A percentile compares a stretch with the other conserved stretches of the same genome.
These are phyloP conservation scores for Aurifilum marmelostoma DNA, from an alignment of 2,329 filamentous ascomycete species.

Conservation along the genomic window DNA sequence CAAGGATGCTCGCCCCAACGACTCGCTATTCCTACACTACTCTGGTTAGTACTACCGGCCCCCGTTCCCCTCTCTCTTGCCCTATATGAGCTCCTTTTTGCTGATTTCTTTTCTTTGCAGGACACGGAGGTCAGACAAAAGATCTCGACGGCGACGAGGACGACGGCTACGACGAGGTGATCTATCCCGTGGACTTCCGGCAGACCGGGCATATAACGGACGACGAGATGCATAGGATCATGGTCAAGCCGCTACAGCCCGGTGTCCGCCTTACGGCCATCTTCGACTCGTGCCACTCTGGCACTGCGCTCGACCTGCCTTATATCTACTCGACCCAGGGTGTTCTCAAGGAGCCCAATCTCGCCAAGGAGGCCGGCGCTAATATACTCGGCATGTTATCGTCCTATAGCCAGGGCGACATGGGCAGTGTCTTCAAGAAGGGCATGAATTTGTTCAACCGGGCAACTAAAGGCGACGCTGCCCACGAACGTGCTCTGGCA, in stretches of 20 bases:
- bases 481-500: conserved; percentile 75
- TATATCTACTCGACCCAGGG: conserved; percentile 73
- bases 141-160: conserved; percentile 80
- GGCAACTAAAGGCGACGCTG: conserved; percentile 79
- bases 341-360: conserved; percentile 69
- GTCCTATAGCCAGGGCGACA: conserved; percentile 69
- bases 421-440: conserved; percentile 79
- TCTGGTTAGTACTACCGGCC: conserved; percentile 67
- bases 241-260: conserved; percentile 60
- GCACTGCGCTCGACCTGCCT: conserved; percentile 67
- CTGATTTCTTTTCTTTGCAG: conserved; percentile 43
- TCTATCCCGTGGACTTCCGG: conserved; percentile 82
- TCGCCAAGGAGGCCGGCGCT: conserved; percentile 69
- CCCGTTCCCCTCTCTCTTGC: not conserved
- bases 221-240: conserved; percentile 79
- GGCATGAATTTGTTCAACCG: conserved; percentile 88
- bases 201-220: conserved; percentile 81
- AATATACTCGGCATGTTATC: conserved; percentile 63
- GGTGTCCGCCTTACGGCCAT: conserved; percentile 65
- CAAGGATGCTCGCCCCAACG: conserved; percentile 88
- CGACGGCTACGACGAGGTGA: conserved; percentile 81
- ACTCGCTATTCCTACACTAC: conserved; percentile 97
- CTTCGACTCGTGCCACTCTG: conserved; percentile 69
- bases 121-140: conserved; percentile 80
- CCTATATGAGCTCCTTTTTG: not conserved